A percentile compares a stretch with the other conserved stretches of the same genome.
Evolutionary conservation across 2,329 filamentous ascomycete species (phyloP).

Genomic region (Trichoderma sp.): DNA sequence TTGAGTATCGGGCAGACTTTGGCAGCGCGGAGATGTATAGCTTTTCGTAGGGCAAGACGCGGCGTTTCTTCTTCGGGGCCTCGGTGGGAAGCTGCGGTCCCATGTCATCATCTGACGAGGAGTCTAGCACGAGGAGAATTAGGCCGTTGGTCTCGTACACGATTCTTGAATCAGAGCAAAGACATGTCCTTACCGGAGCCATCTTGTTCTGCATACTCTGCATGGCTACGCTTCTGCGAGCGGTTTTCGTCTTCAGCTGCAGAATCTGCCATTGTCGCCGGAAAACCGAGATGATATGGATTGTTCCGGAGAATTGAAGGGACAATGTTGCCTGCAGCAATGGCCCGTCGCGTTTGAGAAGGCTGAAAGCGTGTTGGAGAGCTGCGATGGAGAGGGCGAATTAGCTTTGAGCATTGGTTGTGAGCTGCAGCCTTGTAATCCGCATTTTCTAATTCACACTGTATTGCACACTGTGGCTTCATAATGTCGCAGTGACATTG

Average conservation of each 20-base stretch:
- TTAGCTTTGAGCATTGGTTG: background rate
- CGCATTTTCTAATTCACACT: background rate
- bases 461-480: background rate
- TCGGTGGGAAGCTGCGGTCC: constrained; percentile 84
- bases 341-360: constrained; percentile 13
- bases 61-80: constrained; percentile 83
- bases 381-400: background rate
- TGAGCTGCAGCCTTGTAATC: constrained; percentile 6
- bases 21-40: constrained; percentile 90
- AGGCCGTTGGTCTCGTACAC: constrained; percentile 16
- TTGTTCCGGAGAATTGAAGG: background rate
- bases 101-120: constrained; percentile 87
- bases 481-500: background rate
- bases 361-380: constrained; percentile 7
- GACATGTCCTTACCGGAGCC: constrained; percentile 36
- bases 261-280: constrained; percentile 24
- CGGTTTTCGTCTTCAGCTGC: constrained; percentile 33
- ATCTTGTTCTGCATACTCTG: constrained; percentile 50
- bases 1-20: constrained; percentile 77
- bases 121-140: constrained; percentile 41
- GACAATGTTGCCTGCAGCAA: background rate
- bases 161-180: background rate
- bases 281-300: background rate
- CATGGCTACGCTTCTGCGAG: constrained; percentile 51
- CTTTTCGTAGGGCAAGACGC: constrained; percentile 89